These are phyloP conservation scores for Solioccasus polychromus DNA, from an alignment of 768 basidiomycete genomes.

Conservation along the genomic window DNA sequence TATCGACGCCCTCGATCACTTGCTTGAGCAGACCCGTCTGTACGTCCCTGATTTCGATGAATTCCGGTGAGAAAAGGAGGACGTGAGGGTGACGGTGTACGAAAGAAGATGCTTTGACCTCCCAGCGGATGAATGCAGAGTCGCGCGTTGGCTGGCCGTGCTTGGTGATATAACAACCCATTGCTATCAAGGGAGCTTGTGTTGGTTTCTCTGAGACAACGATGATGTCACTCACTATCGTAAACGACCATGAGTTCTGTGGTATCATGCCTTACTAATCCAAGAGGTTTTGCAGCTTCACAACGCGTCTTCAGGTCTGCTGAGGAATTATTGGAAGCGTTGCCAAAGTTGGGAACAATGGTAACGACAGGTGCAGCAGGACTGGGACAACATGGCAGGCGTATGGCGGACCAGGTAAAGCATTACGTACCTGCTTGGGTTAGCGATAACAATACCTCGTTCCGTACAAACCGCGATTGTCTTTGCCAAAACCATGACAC, in stretches of 20 bases:
- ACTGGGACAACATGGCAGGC: slow-evolving; percentile 26
- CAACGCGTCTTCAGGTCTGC: slow-evolving; percentile 56
- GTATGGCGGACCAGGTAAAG: background rate
- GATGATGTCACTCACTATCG: slow-evolving; percentile 50
- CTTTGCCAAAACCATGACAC: slow-evolving; percentile 57
- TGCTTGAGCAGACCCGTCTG: slow-evolving; percentile 70
- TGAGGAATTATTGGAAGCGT: slow-evolving; percentile 38
- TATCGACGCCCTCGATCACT: slow-evolving; percentile 72
- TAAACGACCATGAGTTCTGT: slow-evolving; percentile 70
- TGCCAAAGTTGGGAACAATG: slow-evolving; percentile 59
- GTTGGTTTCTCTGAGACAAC: background rate
- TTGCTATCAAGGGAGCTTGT: slow-evolving; percentile 38
- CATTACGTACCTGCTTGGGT: slow-evolving; percentile 61
- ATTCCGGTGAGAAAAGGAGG: slow-evolving; percentile 70
- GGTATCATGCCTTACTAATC: slow-evolving; percentile 53
- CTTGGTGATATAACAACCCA: slow-evolving; percentile 76
- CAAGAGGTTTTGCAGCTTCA: slow-evolving; percentile 59
- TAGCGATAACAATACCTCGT: slow-evolving; percentile 61
- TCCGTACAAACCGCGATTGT: slow-evolving; percentile 65
- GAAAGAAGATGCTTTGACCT: slow-evolving; percentile 62
- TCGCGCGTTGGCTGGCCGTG: slow-evolving; percentile 63
- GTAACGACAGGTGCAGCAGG: slow-evolving; percentile 39
- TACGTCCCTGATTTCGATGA: slow-evolving; percentile 70
- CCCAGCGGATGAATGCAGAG: slow-evolving; percentile 73
- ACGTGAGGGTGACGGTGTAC: slow-evolving; percentile 60